phyloP scores from a whole-genome alignment of 2,329 filamentous ascomycete species.

The Phialocephala subalpina region DNA sequence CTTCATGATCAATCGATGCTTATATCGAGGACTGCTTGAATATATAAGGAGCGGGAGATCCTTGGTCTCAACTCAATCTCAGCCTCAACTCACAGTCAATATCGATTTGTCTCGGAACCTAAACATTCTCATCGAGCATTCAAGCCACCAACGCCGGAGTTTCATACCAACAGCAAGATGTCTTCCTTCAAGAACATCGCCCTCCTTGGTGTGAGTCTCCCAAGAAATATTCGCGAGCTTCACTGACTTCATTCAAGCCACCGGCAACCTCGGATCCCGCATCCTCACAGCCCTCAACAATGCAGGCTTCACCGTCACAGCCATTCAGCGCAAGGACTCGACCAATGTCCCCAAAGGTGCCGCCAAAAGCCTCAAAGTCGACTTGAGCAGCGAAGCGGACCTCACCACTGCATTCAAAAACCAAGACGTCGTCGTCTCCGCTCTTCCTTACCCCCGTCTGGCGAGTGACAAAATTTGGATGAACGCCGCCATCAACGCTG shows the following conservation, averaged over 20 bases:
- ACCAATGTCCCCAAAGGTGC: conserved; percentile 18
- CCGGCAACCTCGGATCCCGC: conserved; percentile 27
- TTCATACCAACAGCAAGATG: background rate
- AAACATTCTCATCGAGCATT: background rate
- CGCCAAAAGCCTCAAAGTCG: conserved; percentile 26
- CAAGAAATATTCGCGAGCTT: background rate
- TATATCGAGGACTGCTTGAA: background rate
- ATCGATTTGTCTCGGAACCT: background rate
- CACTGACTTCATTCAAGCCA: conserved; percentile 17
- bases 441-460: conserved; percentile 24
- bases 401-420: conserved; percentile 25
- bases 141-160: background rate
- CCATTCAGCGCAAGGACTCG: conserved; percentile 28
- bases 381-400: conserved; percentile 17
- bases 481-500: conserved; percentile 62
- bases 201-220: conserved; percentile 22
- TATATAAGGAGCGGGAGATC: background rate
- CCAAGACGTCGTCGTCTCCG: conserved; percentile 31
- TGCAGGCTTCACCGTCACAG: conserved; percentile 29
- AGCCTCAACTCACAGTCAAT: background rate
- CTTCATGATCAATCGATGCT: background rate
- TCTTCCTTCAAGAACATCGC: conserved; percentile 27
- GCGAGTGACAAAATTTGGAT: conserved; percentile 48
- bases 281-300: conserved; percentile 27
- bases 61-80: background rate